Base-by-base conservation (phyloP, 768 basidiomycete genomes). In the Tremella mesenterica region DNA sequence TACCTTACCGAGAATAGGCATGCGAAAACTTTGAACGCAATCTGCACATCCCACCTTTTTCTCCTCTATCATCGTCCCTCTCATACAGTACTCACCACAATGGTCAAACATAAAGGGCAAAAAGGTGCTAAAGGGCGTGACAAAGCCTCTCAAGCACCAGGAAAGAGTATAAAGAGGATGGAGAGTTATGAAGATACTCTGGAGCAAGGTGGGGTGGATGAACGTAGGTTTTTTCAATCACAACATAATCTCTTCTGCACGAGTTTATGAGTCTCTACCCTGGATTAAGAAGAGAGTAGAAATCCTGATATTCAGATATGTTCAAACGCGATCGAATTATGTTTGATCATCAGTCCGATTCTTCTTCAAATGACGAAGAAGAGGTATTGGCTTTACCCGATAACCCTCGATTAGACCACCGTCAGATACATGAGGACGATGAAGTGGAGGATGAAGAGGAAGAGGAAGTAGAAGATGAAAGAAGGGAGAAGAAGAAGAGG, bases 301-400 rank as follows among this genome's bases (percentile, higher is more conserved):
- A 23, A n/a, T 20, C 36, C 5, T 26, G 14, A 26, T 33, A 44
- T 23, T 8, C 45, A 72, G 71, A 65, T 57, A 72, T 72, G 67
- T 69, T 68, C 61, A 69, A 70, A 46, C 79, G 81, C 49, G 89
- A 95, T 67, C 81, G 80, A 65, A 85, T 93, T 54, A 76, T 86
- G 4, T 76, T 95, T 4, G 83, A 87, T 33, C 83, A 79, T n/a
- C 78, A 80, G 29, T 69, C 75, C 28, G 67, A 63, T 18, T 57
- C 54, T 13, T 61, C 68, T 38, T 65, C 72, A 1, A 76, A 67
- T 20, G 77, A 75, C 14, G 85, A 85, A 31, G 85, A 89, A 23
- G 86, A 91, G 67, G 85, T 91, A n/a, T 85, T 91, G 61, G 80
- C 82, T 20, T 59, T 88, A 54, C 52, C 55, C 23, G 26, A 29